Evolutionary conservation across 495 filamentous ascomycete genomes (phyloP), one percentile per base, ranked within the genome.

Genomic region (Trichoderma gamsii): DNA sequence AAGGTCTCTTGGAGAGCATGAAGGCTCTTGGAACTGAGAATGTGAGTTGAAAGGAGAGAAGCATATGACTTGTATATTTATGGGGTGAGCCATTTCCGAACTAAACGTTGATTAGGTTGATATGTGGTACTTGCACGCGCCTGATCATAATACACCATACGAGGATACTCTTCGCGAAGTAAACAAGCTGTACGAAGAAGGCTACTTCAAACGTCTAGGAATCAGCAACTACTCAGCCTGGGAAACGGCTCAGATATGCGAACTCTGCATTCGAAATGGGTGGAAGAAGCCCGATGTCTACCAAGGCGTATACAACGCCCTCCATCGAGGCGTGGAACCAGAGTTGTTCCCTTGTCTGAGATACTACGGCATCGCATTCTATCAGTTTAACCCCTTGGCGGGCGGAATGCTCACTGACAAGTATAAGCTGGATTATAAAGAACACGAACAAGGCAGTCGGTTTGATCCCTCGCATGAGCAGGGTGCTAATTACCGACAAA

Each of bases 221-320:
- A 75, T 87, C 46, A 77, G 75, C 68, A 86, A 86, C 67, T 86
- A 81, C 72, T 75, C 73, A 71, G 73, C 83, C 0, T 85, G 82
- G 81, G 83, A 86, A 73, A 83, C 87, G 7, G 82, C 82, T 1
- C 72, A 82, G 73, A 83, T 87, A 51, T 78, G 76, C 66, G 84
- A 86, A 73, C 75, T 86, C 0, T 86, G 82, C 68, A 70, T 77
- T 2, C 66, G 70, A 16, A 76, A 86, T 41, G 80, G 80, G 46
- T 90, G 84, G 83, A 81, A 87, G 66, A 84, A 83, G 43, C 86
- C 86, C 0, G 82, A 80, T 15, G 87, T 87, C n/a, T 89, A 85
- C 73, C 86, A 89, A 70, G 87, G 83, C 29, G 81, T 88, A 70
- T 90, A 90, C 73, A 87, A 90, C 75, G 83, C 86, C 11, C 82